Base-by-base conservation (phyloP, 2,329 filamentous ascomycete species). In the Sporothrix euskadiensis region DNA sequence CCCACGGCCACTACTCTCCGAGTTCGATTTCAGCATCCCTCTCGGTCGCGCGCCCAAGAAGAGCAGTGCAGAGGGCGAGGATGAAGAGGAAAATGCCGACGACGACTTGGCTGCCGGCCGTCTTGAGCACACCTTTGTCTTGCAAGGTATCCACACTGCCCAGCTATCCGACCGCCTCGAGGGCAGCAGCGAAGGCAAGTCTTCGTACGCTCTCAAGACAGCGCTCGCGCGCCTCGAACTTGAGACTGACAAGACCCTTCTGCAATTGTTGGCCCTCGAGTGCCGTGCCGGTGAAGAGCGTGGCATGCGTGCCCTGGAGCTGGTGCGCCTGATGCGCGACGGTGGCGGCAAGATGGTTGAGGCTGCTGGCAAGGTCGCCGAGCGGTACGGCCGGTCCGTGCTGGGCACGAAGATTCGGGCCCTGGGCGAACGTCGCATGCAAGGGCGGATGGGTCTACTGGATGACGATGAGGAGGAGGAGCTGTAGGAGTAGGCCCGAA, bases 251-350 rank as follows among this genome's bases (percentile, higher is more conserved):
- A 97, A 97, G 84, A 90, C 91, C 59, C 85, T 99, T 69, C 84
- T 99, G 76, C 94, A 98, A 84, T 87, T 98, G 80, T 85, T 99
- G 79, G 94, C 93, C 2, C 85, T 91, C 7, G 96, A 98, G 84
- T 99, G 96, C 81, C 90, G 94, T 74, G 93, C 96, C 77, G 94
- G 94, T 61, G 96, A 99, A 81, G 94, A 98, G 76, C 87, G 92
- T 41, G 95, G 94, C 6, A 98, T 98, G 94, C 94, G 95, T 77
- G 95, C 95, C 0, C 84, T 99, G 49, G 97, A 99, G 83, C 88
- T 98, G 78, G 96, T 97, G 41, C 86, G 88, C 75, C 85, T 99
- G 78, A 92, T 99, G 90, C 88, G 88, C 61, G 94, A 98, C 83
- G 86, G 89, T 63, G 92, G 89, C 74, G 95, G 95, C 22, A 91